Base-by-base conservation (phyloP, 495 filamentous ascomycete genomes). In the Penicillium parvum region DNA sequence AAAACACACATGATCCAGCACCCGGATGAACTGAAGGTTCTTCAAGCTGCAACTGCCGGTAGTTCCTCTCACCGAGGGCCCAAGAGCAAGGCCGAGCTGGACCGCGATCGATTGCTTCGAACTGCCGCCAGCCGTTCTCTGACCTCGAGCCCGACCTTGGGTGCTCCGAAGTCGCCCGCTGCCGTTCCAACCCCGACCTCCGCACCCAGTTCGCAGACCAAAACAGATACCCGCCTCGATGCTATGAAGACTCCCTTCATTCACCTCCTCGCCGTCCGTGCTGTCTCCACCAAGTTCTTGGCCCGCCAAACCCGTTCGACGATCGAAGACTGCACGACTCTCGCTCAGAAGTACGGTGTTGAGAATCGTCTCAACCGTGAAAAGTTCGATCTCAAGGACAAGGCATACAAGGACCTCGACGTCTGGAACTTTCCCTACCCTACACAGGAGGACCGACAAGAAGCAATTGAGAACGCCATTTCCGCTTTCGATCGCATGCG, bases 381-480 rank as follows among this genome's bases (percentile, higher is more conserved):
- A 52, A 85, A 85, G 43, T 89, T 79, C 69, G 71, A 74, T 38
- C 65, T 91, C 33, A 77, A 69, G 52, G 86, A 86, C 57, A 79
- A 78, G 47, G 71, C 72, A 29, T 95, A 83, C 72, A 88, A 84
- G 53, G 89, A 95, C 43, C 70, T 96, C 20, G 85, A 95, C 57
- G 76, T 88, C 12, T 95, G 83, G 76, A 77, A 77, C 10, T 92
- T 88, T 60, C 69, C 75, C 5, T 92, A 90, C 59, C 69, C 71
- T 11, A 76, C 61, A 17, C 62, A 76, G 21, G 78, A 81, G 22
- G 85, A 90, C 50, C 82, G 89, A 18, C 73, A 89, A 53, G 72
- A 74, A 9, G 90, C 86, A 9, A 90, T 95, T 60, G 82, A 91
- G 52, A 87, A 85, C 55, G 86, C 88, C n/a, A 77, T 94, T 38